These are phyloP conservation scores for Tulasnella sp. DNA, from an alignment of 768 basidiomycete species.

Conservation along the genomic window DNA sequence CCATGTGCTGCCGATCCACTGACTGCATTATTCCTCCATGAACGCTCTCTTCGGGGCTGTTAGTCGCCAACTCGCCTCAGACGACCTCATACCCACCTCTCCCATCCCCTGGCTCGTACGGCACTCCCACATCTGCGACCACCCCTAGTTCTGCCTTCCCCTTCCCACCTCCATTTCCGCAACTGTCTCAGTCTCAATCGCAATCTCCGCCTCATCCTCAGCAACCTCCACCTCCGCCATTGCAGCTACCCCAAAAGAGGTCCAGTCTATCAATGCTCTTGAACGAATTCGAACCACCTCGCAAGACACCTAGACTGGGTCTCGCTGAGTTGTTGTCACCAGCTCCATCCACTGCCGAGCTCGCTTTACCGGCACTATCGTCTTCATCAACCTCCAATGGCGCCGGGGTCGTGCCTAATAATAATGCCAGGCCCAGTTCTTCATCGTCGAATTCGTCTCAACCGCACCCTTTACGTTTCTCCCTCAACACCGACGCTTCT, in stretches of 20 bases:
- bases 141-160: slow-evolving; percentile 9
- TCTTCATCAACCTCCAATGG: no score
- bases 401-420: no score
- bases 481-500: slow-evolving; percentile 7
- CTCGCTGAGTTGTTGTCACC: slow-evolving; percentile 16
- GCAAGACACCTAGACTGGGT: not conserved
- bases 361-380: slow-evolving; percentile 22
- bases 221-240: not conserved
- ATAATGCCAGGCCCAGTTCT: slow-evolving; percentile 32
- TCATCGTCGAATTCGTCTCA: slow-evolving; percentile 28
- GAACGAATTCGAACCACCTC: slow-evolving; percentile 7
- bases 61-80: slow-evolving; percentile 14
- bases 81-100: slow-evolving; percentile 23
- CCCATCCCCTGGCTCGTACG: slow-evolving; percentile 14
- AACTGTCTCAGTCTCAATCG: slow-evolving; percentile 1
- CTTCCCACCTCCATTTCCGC: slow-evolving; percentile 11
- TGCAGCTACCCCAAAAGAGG: not conserved
- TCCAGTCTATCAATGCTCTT: slow-evolving; percentile 16
- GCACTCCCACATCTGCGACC: not conserved
- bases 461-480: slow-evolving; percentile 14
- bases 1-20: no score
- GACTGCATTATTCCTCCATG: no score
- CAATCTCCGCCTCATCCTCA: not conserved
- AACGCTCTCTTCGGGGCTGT: slow-evolving; percentile 8
- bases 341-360: slow-evolving; percentile 23